phyloP scores from a whole-genome alignment of 2,329 filamentous ascomycete genomes.

The Talaromyces funiculosus region DNA sequence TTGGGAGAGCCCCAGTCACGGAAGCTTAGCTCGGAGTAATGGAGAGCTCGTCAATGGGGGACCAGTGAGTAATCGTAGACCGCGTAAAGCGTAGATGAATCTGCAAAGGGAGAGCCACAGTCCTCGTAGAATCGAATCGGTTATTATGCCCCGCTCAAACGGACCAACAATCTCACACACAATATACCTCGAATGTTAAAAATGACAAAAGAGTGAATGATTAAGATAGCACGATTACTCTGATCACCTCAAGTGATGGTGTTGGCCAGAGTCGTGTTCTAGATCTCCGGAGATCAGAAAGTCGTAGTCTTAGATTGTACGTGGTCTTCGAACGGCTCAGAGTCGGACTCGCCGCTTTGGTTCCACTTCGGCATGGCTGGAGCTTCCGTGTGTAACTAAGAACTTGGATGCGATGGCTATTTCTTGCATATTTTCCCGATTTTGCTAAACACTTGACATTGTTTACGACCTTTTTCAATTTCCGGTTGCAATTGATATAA shows the following conservation, averaged over 20 bases:
- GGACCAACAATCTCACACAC: not conserved
- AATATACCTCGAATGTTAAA: not conserved
- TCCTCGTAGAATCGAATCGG: not conserved
- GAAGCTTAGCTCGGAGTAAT: not conserved
- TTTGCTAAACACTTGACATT: too few relatives aligned
- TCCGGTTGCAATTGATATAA: too few relatives aligned
- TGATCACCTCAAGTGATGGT: not conserved
- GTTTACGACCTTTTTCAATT: not conserved
- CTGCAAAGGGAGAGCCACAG: slow-evolving; percentile 1
- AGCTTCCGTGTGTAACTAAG: slow-evolving; percentile 20
- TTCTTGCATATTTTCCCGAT: not conserved
- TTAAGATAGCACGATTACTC: not conserved
- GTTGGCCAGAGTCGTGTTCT: not conserved
- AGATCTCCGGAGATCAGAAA: not conserved
- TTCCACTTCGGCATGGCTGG: slow-evolving; percentile 2
- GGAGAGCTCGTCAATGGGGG: too few relatives aligned
- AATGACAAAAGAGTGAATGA: not conserved
- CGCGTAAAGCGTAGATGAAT: not conserved
- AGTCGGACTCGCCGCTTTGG: slow-evolving; percentile 6
- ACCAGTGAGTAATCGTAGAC: not conserved
- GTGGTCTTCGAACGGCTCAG: slow-evolving; percentile 4
- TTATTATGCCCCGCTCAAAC: not conserved
- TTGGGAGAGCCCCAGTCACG: not conserved
- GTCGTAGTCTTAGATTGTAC: not conserved
- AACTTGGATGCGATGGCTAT: not conserved